Conservation (phyloP, 192 early-diverging fungal genomes). For the Borealophlyctis nickersoniae region DNA sequence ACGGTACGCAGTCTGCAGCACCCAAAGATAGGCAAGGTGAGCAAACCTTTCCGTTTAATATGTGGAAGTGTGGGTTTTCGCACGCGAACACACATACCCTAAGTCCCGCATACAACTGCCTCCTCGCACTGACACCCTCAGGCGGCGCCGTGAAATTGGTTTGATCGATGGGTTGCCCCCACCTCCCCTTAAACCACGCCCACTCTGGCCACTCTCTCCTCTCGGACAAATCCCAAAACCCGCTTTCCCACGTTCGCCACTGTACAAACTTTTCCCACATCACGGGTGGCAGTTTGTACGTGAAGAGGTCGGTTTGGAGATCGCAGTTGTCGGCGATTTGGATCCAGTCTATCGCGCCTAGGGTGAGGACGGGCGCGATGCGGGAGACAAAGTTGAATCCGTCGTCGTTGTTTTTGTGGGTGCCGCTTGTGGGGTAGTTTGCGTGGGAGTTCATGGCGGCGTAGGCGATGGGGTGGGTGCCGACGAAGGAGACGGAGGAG, state of each 20-base stretch:
- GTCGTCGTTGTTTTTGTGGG: constrained; percentile 28
- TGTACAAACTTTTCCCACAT: constrained; percentile 15
- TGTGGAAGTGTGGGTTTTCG: not conserved
- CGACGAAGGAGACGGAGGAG: constrained; percentile 4
- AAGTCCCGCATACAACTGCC: constrained; percentile 12
- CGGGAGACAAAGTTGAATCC: constrained; percentile 31
- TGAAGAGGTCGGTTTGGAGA: constrained; percentile 17
- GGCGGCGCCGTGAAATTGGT: constrained; percentile 19
- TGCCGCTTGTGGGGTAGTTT: constrained; percentile 26
- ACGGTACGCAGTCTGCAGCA: constrained; percentile 11
- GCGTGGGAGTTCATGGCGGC: constrained; percentile 32
- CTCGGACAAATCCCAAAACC: constrained; percentile 21
- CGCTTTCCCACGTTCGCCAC: constrained; percentile 23
- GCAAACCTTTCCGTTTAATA: not conserved
- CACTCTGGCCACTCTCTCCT: constrained; percentile 15
- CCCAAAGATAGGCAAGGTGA: too few relatives aligned
- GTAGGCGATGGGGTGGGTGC: constrained; percentile 23
- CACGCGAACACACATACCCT: constrained; percentile 4
- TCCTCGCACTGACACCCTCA: constrained; percentile 20
- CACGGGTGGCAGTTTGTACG: constrained; percentile 15
- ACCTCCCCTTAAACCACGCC: constrained; percentile 24
- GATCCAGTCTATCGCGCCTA: constrained; percentile 26
- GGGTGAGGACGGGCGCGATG: constrained; percentile 24
- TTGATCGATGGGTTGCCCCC: constrained; percentile 25
- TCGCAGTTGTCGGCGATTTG: constrained; percentile 25